Evolutionary conservation across 345 rosid genomes (phyloP).

Genomic region (Aquilaria yunnanensis): DNA sequence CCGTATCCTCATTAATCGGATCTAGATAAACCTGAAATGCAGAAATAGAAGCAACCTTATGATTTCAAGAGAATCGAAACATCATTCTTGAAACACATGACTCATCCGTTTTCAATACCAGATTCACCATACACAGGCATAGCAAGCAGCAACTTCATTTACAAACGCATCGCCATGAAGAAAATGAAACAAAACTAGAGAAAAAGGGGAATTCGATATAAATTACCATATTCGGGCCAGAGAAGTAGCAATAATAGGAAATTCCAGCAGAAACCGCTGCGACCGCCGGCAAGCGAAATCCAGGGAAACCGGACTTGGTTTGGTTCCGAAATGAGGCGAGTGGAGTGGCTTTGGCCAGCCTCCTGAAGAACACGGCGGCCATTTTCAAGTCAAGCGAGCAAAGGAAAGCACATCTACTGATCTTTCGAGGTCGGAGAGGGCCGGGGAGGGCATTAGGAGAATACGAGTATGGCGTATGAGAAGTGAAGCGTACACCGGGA

Average conservation of each 20-base stretch:
- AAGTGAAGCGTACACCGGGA: too few species aligned
- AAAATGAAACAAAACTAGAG: not conserved
- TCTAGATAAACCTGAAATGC: constrained; percentile 65
- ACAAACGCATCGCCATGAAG: not conserved
- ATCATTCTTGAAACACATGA: not conserved
- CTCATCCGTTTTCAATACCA: too few species aligned
- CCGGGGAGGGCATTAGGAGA: too few species aligned
- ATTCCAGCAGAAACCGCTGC: constrained; percentile 84
- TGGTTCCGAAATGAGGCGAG: constrained; percentile 39
- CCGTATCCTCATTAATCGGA: constrained; percentile 44
- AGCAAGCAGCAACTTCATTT: not conserved
- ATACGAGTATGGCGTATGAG: too few species aligned
- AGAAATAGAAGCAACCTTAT: constrained; percentile 6
- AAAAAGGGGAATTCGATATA: not conserved
- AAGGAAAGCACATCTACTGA: not conserved
- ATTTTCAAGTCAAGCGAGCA: constrained; percentile 11
- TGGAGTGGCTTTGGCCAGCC: constrained; percentile 45
- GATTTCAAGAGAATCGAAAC: not conserved
- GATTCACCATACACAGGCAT: not conserved
- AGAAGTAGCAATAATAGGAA: constrained; percentile 47
- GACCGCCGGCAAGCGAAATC: constrained; percentile 56
- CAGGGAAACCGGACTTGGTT: constrained; percentile 26
- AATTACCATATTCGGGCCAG: constrained; percentile 59
- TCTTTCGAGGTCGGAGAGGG: too few species aligned
- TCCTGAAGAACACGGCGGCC: constrained; percentile 58